phyloP scores from a whole-genome alignment of 805 yeast genomes.

The Zygotorulaspora sp. region DNA sequence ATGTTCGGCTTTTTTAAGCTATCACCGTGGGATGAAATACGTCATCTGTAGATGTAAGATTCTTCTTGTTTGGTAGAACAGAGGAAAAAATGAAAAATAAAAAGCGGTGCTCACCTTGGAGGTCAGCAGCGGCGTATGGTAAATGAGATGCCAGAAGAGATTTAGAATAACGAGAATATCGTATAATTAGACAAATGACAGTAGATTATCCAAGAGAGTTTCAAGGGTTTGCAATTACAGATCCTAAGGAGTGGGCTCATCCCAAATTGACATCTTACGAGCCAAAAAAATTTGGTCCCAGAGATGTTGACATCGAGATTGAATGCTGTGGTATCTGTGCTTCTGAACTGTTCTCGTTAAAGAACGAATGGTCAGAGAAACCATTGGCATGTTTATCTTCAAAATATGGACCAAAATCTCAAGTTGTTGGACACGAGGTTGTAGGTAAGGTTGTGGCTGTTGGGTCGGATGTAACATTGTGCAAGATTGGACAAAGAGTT shows the following conservation, averaged over 20 bases:
- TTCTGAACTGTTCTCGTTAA: constrained; percentile 40
- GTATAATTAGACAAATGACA: too few relatives aligned
- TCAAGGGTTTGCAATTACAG: constrained; percentile 54
- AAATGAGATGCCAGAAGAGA: too few relatives aligned
- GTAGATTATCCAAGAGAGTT: constrained; percentile 40
- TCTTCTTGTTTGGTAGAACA: too few relatives aligned
- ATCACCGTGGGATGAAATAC: too few relatives aligned
- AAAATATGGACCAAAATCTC: constrained; percentile 27
- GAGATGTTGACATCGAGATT: constrained; percentile 53
- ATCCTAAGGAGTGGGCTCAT: constrained; percentile 49
- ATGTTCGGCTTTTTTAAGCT: too few relatives aligned
- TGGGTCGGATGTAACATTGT: constrained; percentile 50
- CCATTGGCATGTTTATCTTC: constrained; percentile 13
- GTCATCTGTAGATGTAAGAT: too few relatives aligned
- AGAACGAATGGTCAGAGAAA: constrained; percentile 24
- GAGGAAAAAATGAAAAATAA: too few relatives aligned
- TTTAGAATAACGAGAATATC: too few relatives aligned
- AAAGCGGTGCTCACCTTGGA: too few relatives aligned
- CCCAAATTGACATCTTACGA: constrained; percentile 48
- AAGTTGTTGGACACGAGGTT: constrained; percentile 66
- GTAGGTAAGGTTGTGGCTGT: constrained; percentile 54
- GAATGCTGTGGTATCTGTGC: constrained; percentile 69
- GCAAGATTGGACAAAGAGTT: constrained; percentile 67
- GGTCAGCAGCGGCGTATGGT: too few relatives aligned
- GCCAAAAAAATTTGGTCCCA: constrained; percentile 43